Evolutionary conservation across 1,284 basidiomycete species (phyloP), one percentile per base, ranked within the genome.

Genomic region (Cerioporus squamosus): DNA sequence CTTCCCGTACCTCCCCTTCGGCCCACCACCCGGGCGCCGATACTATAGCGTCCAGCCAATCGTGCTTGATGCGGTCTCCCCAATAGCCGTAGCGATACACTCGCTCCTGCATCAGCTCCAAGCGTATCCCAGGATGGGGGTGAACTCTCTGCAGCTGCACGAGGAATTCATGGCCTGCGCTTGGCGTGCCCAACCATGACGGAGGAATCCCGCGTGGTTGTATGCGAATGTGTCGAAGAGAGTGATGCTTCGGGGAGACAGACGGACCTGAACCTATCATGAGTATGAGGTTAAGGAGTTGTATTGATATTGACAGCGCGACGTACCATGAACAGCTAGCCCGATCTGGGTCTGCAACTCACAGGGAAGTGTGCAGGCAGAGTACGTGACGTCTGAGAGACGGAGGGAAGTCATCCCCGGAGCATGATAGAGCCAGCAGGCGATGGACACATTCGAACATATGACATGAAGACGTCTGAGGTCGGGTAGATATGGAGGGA

Each of bases 21-120:
- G 23, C 3, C 58, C 53, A 52, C 39, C 58, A 53, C 6, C 39
- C 42, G 1, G 45, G 46, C 9, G 14, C 18, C 10, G 40, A 43
- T 5, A n/a, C 20, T 2, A 49, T 2, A 23, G 42, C 24, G 17
- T 26, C 40, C 23, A 24, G 3, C 58, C 58, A 55, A 18, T 49
- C 51, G 7, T 36, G 23, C n/a, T 15, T 46, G 36, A 56, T 48
- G n/a, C 53, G 50, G 2, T 15, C 43, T 8, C 39, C 47, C 58
- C 50, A 59, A 33, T 55, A 49, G 24, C 44, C 39, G 20, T 49
- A 31, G 3, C 31, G 10, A 43, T 53, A 44, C 22, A 22, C 17
- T n/a, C 45, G 49, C 18, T 48, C 33, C 3, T 23, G 50, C 53
- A 60, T 42, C 10, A 56, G 23, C 46, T 60, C 58, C 8, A 60